Percentiles rank a stretch among this genome's conserved stretches.
These are phyloP conservation scores for Solanum chacoense DNA, from an alignment of 305 asterid species.

Conservation along the genomic window DNA sequence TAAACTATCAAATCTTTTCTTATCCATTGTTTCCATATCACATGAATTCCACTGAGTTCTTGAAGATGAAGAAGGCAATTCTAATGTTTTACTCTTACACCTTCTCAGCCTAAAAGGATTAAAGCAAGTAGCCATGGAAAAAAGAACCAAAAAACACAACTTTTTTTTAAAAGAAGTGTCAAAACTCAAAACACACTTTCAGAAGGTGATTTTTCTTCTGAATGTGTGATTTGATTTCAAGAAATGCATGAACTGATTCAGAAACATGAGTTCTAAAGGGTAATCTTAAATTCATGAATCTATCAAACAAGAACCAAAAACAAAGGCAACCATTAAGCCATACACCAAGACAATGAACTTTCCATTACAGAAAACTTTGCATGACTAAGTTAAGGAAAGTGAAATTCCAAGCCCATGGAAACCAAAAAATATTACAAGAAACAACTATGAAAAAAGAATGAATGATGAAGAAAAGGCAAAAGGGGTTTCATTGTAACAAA, in stretches of 20 bases:
- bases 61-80: slow-evolving; percentile 37
- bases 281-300: slow-evolving; percentile 29
- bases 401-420: neutral
- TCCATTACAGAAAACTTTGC: neutral
- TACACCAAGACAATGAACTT: neutral
- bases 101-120: slow-evolving; percentile 49
- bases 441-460: neutral
- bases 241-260: slow-evolving; percentile 80
- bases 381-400: neutral
- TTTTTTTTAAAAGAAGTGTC: neutral
- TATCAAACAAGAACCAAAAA: slow-evolving; percentile 1
- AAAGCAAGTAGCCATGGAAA: slow-evolving; percentile 54
- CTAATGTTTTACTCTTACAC: slow-evolving; percentile 21
- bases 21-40: slow-evolving; percentile 49
- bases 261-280: slow-evolving; percentile 38
- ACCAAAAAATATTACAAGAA: neutral
- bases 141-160: neutral
- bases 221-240: slow-evolving; percentile 69
- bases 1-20: slow-evolving; percentile 78
- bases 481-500: slow-evolving; percentile 7
- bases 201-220: slow-evolving; percentile 36
- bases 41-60: slow-evolving; percentile 23
- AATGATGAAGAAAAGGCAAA: neutral
- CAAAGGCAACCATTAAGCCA: neutral
- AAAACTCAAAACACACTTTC: neutral